phyloP scores from a whole-genome alignment of 164 flowering plant genomes.

The Hamamelis virginiana region DNA sequence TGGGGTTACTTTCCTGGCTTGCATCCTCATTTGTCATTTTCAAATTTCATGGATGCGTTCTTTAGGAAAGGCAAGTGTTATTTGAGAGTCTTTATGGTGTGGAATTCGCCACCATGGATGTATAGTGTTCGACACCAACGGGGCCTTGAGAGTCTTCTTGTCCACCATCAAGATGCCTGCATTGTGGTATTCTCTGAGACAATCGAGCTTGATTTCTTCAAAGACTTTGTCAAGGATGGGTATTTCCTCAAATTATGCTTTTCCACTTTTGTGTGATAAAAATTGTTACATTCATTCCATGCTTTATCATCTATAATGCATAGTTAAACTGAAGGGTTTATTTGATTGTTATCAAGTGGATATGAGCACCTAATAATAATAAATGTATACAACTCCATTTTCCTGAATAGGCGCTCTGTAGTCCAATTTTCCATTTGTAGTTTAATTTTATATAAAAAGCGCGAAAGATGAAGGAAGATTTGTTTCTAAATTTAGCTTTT shows the following conservation, averaged over 20 bases:
- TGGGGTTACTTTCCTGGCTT: slow-evolving; percentile 95
- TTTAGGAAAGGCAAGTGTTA: slow-evolving; percentile 63
- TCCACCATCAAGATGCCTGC: slow-evolving; percentile 78
- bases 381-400: neutral
- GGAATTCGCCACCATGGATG: slow-evolving; percentile 97
- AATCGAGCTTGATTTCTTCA: slow-evolving; percentile 86
- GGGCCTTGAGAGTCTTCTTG: slow-evolving; percentile 82
- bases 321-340: neutral
- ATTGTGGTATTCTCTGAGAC: slow-evolving; percentile 89
- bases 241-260: slow-evolving; percentile 25
- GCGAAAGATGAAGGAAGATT: too few species aligned
- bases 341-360: neutral
- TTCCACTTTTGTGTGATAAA: neutral
- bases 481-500: too few species aligned
- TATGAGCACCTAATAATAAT: neutral
- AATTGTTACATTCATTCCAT: neutral
- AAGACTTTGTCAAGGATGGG: slow-evolving; percentile 84
- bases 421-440: neutral
- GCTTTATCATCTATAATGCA: neutral
- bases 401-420: neutral
- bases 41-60: slow-evolving; percentile 72
- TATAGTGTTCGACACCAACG: slow-evolving; percentile 76
- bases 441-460: too few species aligned
- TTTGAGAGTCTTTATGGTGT: slow-evolving; percentile 81
- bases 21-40: slow-evolving; percentile 56